Percentiles rank a stretch among this genome's conserved stretches.
Conservation (phyloP, 805 yeast genomes). For the Cyberlindnera meyerae region DNA sequence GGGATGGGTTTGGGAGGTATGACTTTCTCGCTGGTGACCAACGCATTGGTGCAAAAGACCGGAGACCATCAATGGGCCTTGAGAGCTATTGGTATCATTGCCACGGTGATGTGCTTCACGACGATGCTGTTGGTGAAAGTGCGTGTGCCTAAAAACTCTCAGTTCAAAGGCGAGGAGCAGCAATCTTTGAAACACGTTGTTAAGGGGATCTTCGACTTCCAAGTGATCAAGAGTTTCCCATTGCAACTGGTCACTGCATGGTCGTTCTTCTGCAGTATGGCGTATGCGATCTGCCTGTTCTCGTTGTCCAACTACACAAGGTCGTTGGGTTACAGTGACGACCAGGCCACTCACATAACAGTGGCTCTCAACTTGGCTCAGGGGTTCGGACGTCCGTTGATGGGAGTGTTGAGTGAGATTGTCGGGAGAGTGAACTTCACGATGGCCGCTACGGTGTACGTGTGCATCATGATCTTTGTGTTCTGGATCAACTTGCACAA, state of each 20-base stretch:
- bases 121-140: constrained; percentile 42
- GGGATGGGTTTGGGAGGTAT: constrained; percentile 56
- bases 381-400: constrained; percentile 43
- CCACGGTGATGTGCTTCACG: constrained; percentile 33
- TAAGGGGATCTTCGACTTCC: constrained; percentile 31
- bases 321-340: constrained; percentile 40
- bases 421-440: constrained; percentile 45
- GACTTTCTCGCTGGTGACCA: constrained; percentile 35
- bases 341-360: constrained; percentile 40
- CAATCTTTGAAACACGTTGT: constrained; percentile 18
- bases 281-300: constrained; percentile 41
- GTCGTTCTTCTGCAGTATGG: constrained; percentile 33
- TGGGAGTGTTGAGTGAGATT: constrained; percentile 42
- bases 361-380: constrained; percentile 45
- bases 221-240: constrained; percentile 28
- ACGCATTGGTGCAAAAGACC: constrained; percentile 36
- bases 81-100: constrained; percentile 38
- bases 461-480: constrained; percentile 36
- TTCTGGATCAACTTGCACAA: constrained; percentile 46
- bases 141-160: constrained; percentile 31
- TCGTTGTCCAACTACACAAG: constrained; percentile 44
- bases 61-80: constrained; percentile 45
- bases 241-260: constrained; percentile 33
- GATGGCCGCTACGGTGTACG: constrained; percentile 30
- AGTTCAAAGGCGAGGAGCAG: constrained; percentile 14